phyloP scores from a whole-genome alignment of 1,284 basidiomycete genomes.

The Macrocystidia cucumis region DNA sequence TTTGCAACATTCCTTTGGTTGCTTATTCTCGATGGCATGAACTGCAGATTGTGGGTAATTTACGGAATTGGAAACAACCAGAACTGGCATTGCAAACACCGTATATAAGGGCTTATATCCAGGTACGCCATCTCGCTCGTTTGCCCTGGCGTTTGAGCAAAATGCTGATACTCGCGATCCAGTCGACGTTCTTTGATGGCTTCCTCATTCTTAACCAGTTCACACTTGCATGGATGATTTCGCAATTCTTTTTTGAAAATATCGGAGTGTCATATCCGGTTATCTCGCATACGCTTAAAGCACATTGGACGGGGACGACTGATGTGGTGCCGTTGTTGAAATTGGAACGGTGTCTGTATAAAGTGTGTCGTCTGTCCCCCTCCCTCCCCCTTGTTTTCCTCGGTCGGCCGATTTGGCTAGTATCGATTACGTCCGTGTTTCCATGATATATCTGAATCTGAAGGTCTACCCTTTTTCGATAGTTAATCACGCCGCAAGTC shows the following conservation, averaged over 20 bases:
- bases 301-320: constrained; percentile 27
- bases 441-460: no score
- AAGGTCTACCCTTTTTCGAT: constrained; percentile 4
- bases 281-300: constrained; percentile 30
- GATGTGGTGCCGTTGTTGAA: constrained; percentile 28
- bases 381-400: constrained; percentile 7
- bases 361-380: constrained; percentile 28
- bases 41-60: constrained; percentile 40
- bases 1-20: background rate
- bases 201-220: constrained; percentile 44
- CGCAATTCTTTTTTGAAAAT: constrained; percentile 62
- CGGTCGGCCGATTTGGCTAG: constrained; percentile 7
- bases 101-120: constrained; percentile 53
- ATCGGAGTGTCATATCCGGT: constrained; percentile 43
- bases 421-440: no score
- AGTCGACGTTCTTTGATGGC: constrained; percentile 59
- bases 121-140: constrained; percentile 29
- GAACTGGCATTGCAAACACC: constrained; percentile 33
- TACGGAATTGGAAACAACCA: constrained; percentile 38
- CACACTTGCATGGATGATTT: constrained; percentile 45
- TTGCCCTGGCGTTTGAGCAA: constrained; percentile 1
- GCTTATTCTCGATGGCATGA: background rate
- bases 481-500: constrained; percentile 54
- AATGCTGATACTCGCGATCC: constrained; percentile 6
- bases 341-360: constrained; percentile 47